Base-by-base conservation (phyloP, 2,329 filamentous ascomycete genomes). In the Ophiostoma sp. region DNA sequence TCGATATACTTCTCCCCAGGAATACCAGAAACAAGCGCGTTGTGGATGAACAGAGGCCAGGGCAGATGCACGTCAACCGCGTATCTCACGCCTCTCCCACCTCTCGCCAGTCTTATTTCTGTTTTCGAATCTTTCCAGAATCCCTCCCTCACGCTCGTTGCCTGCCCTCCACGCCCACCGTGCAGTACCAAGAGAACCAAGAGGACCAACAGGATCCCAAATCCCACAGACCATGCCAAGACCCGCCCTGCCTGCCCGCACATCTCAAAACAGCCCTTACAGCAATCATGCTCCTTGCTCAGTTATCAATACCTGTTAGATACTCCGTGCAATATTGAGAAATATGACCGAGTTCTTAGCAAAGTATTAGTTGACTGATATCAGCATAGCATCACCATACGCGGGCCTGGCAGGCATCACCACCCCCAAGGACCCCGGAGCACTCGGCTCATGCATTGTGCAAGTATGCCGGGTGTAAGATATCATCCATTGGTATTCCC, bases 41-140 rank as follows among this genome's bases (percentile, higher is more conserved):
- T 28, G 61, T 45, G 36, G 61, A 66, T 45, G 61, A 45, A 66
- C 61, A 36, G 11, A 57, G 55, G 22, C 19, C 19, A 63, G 59
- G 33, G 59, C 36, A 33, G 22, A 61, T 71, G 69, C 69, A 50
- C 42, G 55, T 63, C 69, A 71, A 42, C 39, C 42, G 39, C 69
- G 59, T 52, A 25, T 61, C 36, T 31, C 55, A 61, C 52, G 17
- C 50, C 28, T 33, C 33, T 57, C 33, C n/a, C 33, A 25, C 50
- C 50, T 55, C 9, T 25, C n/a, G 45, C n/a, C 31, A n/a, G 28
- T 42, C 59, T 63, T 36, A 33, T 28, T 57, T 66, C 42, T 31
- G 25, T 48, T 36, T 66, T 66, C 59, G 70, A 72, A 71, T 52
- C 39, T 63, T 71, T 71, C 55, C 57, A 71, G 69, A 71, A 63